Evolutionary conservation across 306 rosid species (phyloP).

Genomic region (Ziziphus jujuba): DNA sequence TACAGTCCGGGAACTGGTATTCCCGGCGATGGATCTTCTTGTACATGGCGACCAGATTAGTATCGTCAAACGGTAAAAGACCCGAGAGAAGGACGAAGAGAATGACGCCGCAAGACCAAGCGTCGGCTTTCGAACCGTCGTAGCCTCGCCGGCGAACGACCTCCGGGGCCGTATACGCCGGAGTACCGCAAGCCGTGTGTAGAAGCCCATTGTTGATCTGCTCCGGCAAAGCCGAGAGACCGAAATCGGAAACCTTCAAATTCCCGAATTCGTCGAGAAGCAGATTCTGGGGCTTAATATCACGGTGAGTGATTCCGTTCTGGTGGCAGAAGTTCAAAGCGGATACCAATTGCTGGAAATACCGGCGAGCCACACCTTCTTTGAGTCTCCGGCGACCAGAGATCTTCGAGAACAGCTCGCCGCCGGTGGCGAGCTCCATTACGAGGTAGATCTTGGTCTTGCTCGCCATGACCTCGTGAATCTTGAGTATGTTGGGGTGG

Average conservation of each 20-base stretch:
- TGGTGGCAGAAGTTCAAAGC: slow-evolving; percentile 75
- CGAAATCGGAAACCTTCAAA: slow-evolving; percentile 83
- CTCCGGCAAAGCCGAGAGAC: slow-evolving; percentile 86
- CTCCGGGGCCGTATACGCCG: slow-evolving; percentile 91
- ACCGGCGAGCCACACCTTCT: slow-evolving; percentile 54
- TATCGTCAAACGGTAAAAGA: slow-evolving; percentile 63
- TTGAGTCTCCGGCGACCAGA: slow-evolving; percentile 45
- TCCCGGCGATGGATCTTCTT: slow-evolving; percentile 57
- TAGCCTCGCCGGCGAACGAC: slow-evolving; percentile 56
- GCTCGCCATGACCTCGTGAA: slow-evolving; percentile 85
- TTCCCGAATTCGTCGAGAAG: slow-evolving; percentile 62
- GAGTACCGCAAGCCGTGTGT: slow-evolving; percentile 91
- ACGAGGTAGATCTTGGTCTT: slow-evolving; percentile 80
- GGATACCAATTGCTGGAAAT: slow-evolving; percentile 76
- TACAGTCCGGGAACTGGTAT: slow-evolving; percentile 53
- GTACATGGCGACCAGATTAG: slow-evolving; percentile 63
- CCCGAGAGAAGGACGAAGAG: slow-evolving; percentile 73
- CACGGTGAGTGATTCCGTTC: slow-evolving; percentile 84
- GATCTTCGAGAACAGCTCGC: slow-evolving; percentile 69
- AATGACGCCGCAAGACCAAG: slow-evolving; percentile 90
- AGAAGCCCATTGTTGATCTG: slow-evolving; percentile 68
- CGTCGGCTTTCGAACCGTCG: slow-evolving; percentile 83
- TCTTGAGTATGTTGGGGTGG: slow-evolving; percentile 68
- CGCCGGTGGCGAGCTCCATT: slow-evolving; percentile 81
- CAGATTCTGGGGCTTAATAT: slow-evolving; percentile 86